Percentiles rank a stretch among this genome's conserved stretches.
Conservation (phyloP, 108 stramenopile species). For the Tribonema minus region DNA sequence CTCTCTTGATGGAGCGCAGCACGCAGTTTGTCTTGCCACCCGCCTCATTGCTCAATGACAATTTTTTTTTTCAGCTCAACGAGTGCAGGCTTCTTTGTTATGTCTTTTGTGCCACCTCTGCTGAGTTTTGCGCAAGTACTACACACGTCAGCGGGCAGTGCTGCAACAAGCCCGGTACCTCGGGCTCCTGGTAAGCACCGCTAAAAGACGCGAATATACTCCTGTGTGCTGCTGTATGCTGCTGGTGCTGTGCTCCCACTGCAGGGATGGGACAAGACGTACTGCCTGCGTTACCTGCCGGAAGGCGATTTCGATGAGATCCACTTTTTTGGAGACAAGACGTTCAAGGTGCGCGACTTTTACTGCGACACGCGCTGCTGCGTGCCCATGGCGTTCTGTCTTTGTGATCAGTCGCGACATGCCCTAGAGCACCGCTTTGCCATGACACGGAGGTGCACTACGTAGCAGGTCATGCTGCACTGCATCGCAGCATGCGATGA, state of each 20-base stretch:
- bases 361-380: neutral
- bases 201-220: too few relatives aligned
- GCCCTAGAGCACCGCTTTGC: neutral
- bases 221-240: too few relatives aligned
- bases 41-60: too few relatives aligned
- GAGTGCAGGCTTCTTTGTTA: too few relatives aligned
- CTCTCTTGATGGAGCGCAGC: too few relatives aligned
- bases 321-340: conserved; percentile 99
- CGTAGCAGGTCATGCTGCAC: neutral
- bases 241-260: neutral
- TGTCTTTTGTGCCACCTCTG: too few relatives aligned
- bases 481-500: neutral
- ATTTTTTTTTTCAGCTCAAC: too few relatives aligned
- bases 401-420: neutral
- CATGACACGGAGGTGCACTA: neutral
- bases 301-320: conserved; percentile 87
- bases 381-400: neutral
- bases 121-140: too few relatives aligned
- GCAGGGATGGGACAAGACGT: conserved; percentile 99
- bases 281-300: conserved; percentile 70
- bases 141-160: too few relatives aligned
- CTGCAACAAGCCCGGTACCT: too few relatives aligned
- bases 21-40: too few relatives aligned
- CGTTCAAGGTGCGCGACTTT: conserved; percentile 56
- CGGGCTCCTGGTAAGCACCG: too few relatives aligned